phyloP scores from a whole-genome alignment of 257 asterid genomes.

The Jaltomata sinuosa region DNA sequence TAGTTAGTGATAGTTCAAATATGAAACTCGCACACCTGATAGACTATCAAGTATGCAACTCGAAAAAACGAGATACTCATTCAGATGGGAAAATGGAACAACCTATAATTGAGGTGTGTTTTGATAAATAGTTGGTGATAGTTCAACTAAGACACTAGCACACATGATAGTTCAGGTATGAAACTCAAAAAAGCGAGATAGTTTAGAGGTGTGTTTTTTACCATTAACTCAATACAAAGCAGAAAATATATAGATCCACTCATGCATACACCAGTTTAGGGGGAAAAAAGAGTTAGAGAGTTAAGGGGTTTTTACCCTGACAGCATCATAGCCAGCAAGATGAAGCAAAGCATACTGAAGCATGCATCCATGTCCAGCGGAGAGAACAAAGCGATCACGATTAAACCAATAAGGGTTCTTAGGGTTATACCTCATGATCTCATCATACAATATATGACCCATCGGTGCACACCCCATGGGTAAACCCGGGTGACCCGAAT shows the following conservation, averaged over 20 bases:
- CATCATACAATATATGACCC: slow-evolving; percentile 80
- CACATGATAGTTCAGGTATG: too few relatives aligned
- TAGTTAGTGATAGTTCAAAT: too few relatives aligned
- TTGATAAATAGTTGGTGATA: too few relatives aligned
- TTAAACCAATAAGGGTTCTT: slow-evolving; percentile 86
- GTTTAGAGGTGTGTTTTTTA: too few relatives aligned
- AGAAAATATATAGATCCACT: neutral
- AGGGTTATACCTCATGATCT: slow-evolving; percentile 75
- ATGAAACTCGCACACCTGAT: too few relatives aligned
- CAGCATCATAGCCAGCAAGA: slow-evolving; percentile 77
- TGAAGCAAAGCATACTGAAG: slow-evolving; percentile 91
- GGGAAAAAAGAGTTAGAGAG: neutral
- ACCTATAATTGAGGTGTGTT: too few relatives aligned
- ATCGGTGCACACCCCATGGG: slow-evolving; percentile 95
- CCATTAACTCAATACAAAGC: too few relatives aligned
- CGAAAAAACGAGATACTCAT: too few relatives aligned
- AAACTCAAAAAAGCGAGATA: too few relatives aligned
- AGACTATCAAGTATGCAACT: too few relatives aligned
- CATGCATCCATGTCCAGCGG: slow-evolving; percentile 95
- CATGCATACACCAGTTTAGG: neutral
- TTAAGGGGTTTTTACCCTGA: slow-evolving; percentile 25
- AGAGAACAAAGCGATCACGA: slow-evolving; percentile 74
- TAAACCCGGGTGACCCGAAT: slow-evolving; percentile 86
- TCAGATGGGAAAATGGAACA: too few relatives aligned
- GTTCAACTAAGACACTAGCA: too few relatives aligned